These are phyloP conservation scores for Psilocybe tampanensis DNA, from an alignment of 768 basidiomycete species.

Conservation along the genomic window DNA sequence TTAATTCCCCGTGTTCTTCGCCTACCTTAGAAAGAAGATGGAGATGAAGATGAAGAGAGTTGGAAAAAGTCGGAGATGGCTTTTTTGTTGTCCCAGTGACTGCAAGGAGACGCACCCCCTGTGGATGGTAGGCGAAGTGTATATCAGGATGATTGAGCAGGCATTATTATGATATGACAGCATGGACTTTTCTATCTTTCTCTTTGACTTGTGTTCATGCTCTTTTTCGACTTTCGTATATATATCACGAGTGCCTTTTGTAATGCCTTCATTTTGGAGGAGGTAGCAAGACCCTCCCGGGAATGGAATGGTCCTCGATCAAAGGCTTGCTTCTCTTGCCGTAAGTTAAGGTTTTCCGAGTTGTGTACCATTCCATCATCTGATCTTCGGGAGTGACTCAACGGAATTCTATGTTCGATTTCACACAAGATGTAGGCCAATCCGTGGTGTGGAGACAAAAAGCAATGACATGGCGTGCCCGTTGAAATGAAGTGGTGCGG, in stretches of 20 bases:
- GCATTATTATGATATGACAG: too few species aligned
- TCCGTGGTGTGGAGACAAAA: neutral
- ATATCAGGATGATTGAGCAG: too few species aligned
- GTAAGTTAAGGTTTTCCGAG: too few species aligned
- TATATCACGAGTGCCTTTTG: neutral
- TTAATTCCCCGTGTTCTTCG: constrained; percentile 17
- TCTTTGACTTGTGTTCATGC: neutral
- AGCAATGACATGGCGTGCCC: neutral
- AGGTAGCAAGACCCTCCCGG: neutral
- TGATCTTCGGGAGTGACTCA: too few species aligned
- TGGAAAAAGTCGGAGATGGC: too few species aligned
- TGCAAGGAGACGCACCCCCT: neutral
- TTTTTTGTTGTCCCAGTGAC: neutral
- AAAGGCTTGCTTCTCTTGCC: too few species aligned
- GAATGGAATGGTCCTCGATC: too few species aligned
- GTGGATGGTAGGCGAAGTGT: neutral
- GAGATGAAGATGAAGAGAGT: too few species aligned
- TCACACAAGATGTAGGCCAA: neutral
- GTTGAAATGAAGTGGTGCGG: neutral
- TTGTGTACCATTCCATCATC: too few species aligned
- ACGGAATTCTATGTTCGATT: too few species aligned
- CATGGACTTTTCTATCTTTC: neutral
- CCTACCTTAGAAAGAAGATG: neutral
- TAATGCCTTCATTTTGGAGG: neutral
- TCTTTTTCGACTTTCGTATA: neutral